Evolutionary conservation across 306 rosid species (phyloP).

Genomic region (Fragaria iinumae): DNA sequence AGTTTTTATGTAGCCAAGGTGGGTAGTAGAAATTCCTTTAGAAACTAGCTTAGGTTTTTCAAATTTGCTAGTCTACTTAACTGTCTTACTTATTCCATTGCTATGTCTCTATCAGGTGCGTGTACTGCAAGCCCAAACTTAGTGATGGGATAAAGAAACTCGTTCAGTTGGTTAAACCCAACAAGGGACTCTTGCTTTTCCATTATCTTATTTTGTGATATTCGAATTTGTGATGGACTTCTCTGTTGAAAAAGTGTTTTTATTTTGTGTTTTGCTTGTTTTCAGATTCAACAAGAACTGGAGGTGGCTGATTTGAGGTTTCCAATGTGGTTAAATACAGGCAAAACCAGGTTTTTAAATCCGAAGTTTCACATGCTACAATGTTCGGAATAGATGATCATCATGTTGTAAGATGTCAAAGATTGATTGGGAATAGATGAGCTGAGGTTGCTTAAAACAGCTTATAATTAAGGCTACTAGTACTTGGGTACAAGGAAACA

Average conservation of each 20-base stretch:
- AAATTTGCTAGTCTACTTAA: neutral
- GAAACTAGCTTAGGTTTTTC: neutral
- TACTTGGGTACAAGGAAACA: no score
- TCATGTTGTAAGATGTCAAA: no score
- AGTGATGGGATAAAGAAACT: neutral
- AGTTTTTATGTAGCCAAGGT: neutral
- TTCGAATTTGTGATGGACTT: neutral
- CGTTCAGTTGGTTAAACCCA: neutral
- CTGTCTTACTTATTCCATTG: neutral
- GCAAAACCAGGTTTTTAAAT: neutral
- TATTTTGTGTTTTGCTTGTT: neutral
- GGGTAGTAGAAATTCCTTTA: no score
- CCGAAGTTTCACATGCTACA: no score
- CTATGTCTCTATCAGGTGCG: neutral
- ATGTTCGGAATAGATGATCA: no score
- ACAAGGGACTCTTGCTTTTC: neutral
- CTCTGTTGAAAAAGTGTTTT: neutral
- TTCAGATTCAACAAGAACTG: neutral
- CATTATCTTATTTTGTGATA: neutral
- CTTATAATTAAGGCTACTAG: no score
- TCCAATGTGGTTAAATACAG: neutral
- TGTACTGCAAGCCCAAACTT: neutral
- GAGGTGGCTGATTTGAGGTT: neutral
- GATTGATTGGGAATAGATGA: no score
- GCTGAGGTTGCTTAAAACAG: no score